phyloP scores from a whole-genome alignment of 108 stramenopile species.

The Licmophora abbreviata region DNA sequence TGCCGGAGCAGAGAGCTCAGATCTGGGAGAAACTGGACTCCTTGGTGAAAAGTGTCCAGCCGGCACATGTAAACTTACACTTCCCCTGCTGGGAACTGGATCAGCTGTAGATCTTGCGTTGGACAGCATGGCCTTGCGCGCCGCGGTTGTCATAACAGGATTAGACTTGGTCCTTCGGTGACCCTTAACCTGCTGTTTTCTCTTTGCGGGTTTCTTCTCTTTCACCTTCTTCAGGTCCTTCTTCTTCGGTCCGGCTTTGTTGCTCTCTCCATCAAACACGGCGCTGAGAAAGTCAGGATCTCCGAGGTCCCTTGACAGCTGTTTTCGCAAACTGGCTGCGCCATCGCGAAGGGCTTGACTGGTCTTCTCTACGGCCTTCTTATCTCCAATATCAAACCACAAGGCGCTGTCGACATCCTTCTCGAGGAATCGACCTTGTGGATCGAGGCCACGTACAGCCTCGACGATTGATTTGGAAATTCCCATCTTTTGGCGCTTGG shows the following conservation, averaged over 20 bases:
- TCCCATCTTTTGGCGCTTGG: constrained; percentile 71
- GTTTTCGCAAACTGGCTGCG: constrained; percentile 55
- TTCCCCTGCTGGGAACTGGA: background rate
- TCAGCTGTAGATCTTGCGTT: background rate
- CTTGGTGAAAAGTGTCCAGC: background rate
- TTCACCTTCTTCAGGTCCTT: background rate
- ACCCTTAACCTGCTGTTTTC: background rate
- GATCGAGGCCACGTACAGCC: constrained; percentile 52
- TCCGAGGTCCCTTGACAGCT: constrained; percentile 50
- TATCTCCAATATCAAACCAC: constrained; percentile 61
- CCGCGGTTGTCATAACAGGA: background rate
- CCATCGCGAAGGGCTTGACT: constrained; percentile 75
- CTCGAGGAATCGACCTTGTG: constrained; percentile 66
- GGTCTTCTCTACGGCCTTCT: constrained; percentile 69
- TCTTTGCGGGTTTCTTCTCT: background rate
- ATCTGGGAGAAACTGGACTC: background rate
- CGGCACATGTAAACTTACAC: background rate
- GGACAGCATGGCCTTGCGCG: background rate
- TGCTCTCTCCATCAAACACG: constrained; percentile 37
- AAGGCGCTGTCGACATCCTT: constrained; percentile 38
- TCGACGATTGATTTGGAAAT: constrained; percentile 77
- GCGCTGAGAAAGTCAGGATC: constrained; percentile 52
- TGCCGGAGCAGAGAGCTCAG: background rate
- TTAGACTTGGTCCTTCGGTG: constrained; percentile 1
- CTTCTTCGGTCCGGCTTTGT: constrained; percentile 4